These are phyloP conservation scores for Cutaneotrichosporon cavernicola DNA, from an alignment of 1,284 basidiomycete genomes.

Conservation along the genomic window DNA sequence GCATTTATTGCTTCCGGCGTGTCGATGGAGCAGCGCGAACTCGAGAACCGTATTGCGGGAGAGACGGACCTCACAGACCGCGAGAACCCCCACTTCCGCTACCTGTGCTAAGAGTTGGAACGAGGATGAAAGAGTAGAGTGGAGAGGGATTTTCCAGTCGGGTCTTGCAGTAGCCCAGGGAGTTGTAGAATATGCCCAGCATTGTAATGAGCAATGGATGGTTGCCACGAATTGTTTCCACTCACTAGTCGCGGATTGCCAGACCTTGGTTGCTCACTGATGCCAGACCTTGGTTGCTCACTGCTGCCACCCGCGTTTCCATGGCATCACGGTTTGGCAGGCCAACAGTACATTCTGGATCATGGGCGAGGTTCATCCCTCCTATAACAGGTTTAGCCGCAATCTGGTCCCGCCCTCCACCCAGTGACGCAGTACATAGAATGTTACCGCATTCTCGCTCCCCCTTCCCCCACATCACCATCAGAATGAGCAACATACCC, in stretches of 20 bases:
- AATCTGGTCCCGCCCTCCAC: background rate
- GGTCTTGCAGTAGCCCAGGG: background rate
- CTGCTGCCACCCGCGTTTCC: too few relatives aligned
- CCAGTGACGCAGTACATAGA: conserved; percentile 2
- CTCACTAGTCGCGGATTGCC: background rate
- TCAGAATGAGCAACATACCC: background rate
- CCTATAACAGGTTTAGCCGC: background rate
- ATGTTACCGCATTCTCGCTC: background rate
- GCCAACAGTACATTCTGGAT: too few relatives aligned
- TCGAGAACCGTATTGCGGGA: conserved; percentile 29
- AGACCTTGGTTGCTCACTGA: background rate
- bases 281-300: background rate
- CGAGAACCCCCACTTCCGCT: conserved; percentile 18
- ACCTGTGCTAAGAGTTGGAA: background rate
- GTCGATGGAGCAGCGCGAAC: conserved; percentile 27
- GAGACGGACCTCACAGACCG: conserved; percentile 24
- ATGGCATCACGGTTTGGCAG: too few relatives aligned
- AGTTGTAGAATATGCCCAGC: background rate
- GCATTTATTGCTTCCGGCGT: conserved; percentile 24
- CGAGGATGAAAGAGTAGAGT: background rate
- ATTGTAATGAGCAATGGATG: background rate
- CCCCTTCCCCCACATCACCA: background rate
- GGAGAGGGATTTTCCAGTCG: background rate
- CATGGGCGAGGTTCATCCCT: too few relatives aligned
- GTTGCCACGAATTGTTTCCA: background rate